Evolutionary conservation across 1,139 yeast genomes (phyloP).

Genomic region (Debaryomyces robertsiae): DNA sequence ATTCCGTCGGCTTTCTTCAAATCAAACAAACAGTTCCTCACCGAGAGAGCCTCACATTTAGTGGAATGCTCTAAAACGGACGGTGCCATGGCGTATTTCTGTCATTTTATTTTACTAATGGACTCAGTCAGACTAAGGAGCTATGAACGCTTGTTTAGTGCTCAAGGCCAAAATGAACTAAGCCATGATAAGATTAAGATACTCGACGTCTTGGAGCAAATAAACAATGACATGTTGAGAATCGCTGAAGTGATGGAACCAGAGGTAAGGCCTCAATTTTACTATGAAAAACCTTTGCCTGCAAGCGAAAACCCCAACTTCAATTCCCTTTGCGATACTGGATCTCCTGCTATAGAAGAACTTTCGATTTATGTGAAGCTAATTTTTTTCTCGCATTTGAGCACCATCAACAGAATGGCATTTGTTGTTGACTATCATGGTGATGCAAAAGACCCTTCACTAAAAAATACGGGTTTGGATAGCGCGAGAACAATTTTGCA

Average conservation of each 20-base stretch:
- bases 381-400: constrained; percentile 35
- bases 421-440: constrained; percentile 23
- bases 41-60: background rate
- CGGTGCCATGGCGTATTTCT: background rate
- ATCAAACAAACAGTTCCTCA: no score
- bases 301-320: constrained; percentile 1
- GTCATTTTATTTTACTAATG: constrained; percentile 22
- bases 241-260: constrained; percentile 19
- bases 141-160: constrained; percentile 33
- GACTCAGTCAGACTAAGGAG: constrained; percentile 33
- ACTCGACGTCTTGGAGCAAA: constrained; percentile 18
- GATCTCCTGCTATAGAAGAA: constrained; percentile 23
- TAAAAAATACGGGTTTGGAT: constrained; percentile 30
- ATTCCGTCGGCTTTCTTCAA: no score
- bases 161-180: constrained; percentile 24
- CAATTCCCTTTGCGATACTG: background rate
- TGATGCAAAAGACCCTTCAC: constrained; percentile 19
- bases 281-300: constrained; percentile 18
- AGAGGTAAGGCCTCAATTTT: constrained; percentile 26
- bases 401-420: constrained; percentile 42
- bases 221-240: constrained; percentile 26
- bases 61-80: background rate
- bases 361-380: constrained; percentile 20
- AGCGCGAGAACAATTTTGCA: constrained; percentile 40
- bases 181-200: constrained; percentile 16